Conservation (phyloP, 345 rosid genomes). For the Hibiscus trionum region DNA sequence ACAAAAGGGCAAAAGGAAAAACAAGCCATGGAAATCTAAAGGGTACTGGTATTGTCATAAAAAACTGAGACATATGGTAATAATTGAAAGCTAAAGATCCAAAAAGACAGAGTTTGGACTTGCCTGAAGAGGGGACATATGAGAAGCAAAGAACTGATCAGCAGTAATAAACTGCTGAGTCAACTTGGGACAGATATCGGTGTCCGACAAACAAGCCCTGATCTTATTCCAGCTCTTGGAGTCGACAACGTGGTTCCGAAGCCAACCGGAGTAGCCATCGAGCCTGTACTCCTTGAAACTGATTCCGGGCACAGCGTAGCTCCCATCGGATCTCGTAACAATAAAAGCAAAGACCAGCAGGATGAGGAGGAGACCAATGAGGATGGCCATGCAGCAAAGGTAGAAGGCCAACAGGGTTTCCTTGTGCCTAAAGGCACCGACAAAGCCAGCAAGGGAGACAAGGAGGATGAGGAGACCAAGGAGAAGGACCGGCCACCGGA, state of each 20-base stretch:
- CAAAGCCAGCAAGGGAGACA: conserved; percentile 75
- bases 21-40: background rate
- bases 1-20: background rate
- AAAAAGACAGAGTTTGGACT: conserved; percentile 5
- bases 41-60: background rate
- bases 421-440: conserved; percentile 79
- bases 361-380: conserved; percentile 54
- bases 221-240: conserved; percentile 56
- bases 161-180: conserved; percentile 42
- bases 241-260: conserved; percentile 50
- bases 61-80: background rate
- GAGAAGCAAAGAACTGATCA: conserved; percentile 64
- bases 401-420: conserved; percentile 75
- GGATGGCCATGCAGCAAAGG: conserved; percentile 81
- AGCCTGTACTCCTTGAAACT: conserved; percentile 63
- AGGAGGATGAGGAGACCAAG: conserved; percentile 72
- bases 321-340: conserved; percentile 71
- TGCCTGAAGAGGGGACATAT: conserved; percentile 74
- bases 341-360: conserved; percentile 70
- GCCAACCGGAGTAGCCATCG: conserved; percentile 60
- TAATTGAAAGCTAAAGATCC: background rate
- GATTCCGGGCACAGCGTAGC: conserved; percentile 53
- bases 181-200: conserved; percentile 55
- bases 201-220: conserved; percentile 59
- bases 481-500: conserved; percentile 80